Base-by-base conservation (phyloP, 2,329 filamentous ascomycete genomes). In the Colletotrichum noveboracense region DNA sequence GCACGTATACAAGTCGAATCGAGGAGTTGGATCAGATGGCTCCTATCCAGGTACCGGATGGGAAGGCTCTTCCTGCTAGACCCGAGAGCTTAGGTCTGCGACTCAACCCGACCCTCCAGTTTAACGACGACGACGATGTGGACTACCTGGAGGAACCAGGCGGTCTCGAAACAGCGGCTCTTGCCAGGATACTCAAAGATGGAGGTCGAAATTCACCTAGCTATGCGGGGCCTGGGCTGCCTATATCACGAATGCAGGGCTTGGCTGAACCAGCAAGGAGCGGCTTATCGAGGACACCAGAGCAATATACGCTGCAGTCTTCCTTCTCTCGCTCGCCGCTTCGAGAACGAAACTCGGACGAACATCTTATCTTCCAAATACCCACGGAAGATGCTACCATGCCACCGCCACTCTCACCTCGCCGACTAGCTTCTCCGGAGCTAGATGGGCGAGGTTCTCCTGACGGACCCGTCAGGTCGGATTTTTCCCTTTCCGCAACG, bases 1-100 rank as follows among this genome's bases (percentile, higher is more conserved):
- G 94, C 78, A 98, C 96, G 3, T 99, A 99, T 83, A 95, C 94
- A 67, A 95, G 93, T 74, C 93, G 97, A 71, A 98, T 98, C 79
- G 93, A 94, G 64, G 97, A 99, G 83, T 88, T 99, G 55, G 92
- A 94, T 80, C 92, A 93, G 78, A 91, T 97, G 80, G 87, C 92
- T 79, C 88, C 92, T 83, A 81, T 89, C 79, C 79, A 85, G 77
- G 79, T 80, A 24, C 78, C 87, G 77, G 89, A 91, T 69, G 92
- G 91, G 66, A 98, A 98, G 83, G 94, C 94, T 30, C 88, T 98
- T 12, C 96, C 96, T 36, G 92, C 89, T 7, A 87, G 90, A 24
- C 92, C 92, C 0, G 92, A 92, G 79, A 95, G 93, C 81, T 88
- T 91, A 18, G 77, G 66, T 24, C 66, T 70, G 34, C 78, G 89